Conservation (phyloP, 352 stramenopile species). For the Globisporangium rhizosaccharum region DNA sequence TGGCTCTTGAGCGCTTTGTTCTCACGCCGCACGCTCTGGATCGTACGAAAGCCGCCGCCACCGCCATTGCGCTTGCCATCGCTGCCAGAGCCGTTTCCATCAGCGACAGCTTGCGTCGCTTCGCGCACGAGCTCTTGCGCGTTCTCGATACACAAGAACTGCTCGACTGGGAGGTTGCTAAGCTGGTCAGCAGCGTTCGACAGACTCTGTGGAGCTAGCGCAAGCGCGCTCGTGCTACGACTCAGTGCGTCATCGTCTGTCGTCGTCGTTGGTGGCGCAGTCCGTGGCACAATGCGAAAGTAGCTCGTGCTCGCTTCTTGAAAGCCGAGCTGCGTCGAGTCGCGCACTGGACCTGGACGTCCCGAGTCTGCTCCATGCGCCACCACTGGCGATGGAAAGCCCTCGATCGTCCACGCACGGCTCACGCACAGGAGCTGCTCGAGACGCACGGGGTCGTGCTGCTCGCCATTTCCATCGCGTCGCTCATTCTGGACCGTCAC, state of each 20-base stretch:
- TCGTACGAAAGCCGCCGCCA: conserved; percentile 64
- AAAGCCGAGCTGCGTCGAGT: conserved; percentile 42
- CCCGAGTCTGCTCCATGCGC: neutral
- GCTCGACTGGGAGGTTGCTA: conserved; percentile 38
- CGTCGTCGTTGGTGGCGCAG: neutral
- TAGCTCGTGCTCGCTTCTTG: conserved; percentile 77
- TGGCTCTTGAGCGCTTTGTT: conserved; percentile 68
- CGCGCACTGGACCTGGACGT: conserved; percentile 11
- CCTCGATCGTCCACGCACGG: conserved; percentile 51
- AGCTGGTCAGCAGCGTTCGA: conserved; percentile 11
- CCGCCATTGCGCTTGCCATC: conserved; percentile 25
- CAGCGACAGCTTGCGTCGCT: conserved; percentile 7
- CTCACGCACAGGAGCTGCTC: conserved; percentile 62
- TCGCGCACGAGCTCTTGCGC: conserved; percentile 38
- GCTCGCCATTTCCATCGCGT: conserved; percentile 16
- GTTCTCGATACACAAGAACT: conserved; percentile 77
- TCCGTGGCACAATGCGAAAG: conserved; percentile 48
- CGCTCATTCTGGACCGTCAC: conserved; percentile 61
- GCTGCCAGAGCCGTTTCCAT: conserved; percentile 19
- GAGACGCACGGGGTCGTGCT: conserved; percentile 33
- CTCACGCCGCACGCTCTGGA: conserved; percentile 80
- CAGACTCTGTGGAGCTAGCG: conserved; percentile 18
- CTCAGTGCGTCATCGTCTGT: neutral
- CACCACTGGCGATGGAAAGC: conserved; percentile 18
- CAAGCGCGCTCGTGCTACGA: conserved; percentile 1